Conservation (phyloP, 352 stramenopile genomes). For the Phytophthora colocasiae region DNA sequence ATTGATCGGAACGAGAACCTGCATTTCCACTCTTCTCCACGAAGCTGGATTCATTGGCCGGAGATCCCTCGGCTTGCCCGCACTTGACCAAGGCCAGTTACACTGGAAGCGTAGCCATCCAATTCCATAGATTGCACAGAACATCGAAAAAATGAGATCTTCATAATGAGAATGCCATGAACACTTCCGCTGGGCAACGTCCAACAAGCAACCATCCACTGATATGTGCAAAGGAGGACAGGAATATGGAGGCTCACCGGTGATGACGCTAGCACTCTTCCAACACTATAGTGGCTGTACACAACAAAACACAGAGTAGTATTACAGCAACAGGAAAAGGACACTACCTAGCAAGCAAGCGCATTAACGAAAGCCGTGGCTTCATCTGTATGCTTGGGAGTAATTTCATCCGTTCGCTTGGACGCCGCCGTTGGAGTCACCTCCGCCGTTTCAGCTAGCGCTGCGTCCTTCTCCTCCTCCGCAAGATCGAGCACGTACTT, state of each 20-base stretch:
- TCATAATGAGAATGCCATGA: not conserved
- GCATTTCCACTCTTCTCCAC: too few relatives aligned
- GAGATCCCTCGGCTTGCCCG: conserved; percentile 30
- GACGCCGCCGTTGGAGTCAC: not conserved
- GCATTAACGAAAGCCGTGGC: conserved; percentile 15
- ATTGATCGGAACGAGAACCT: conserved; percentile 1
- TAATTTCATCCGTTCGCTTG: too few relatives aligned
- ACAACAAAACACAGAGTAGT: conserved; percentile 21
- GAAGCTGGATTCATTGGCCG: conserved; percentile 15
- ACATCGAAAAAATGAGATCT: not conserved
- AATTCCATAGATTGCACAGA: conserved; percentile 25
- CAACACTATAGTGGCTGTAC: conserved; percentile 3
- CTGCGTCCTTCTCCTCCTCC: conserved; percentile 47
- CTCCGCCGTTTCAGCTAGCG: not conserved
- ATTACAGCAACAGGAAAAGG: conserved; percentile 18
- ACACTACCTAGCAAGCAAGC: conserved; percentile 15
- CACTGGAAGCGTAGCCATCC: conserved; percentile 4
- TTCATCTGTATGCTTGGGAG: conserved; percentile 19
- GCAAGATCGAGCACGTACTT: conserved; percentile 72
- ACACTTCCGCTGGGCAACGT: not conserved
- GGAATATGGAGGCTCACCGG: conserved; percentile 15
- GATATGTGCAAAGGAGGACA: conserved; percentile 26
- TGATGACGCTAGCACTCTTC: conserved; percentile 28
- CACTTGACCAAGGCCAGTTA: conserved; percentile 3
- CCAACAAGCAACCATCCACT: conserved; percentile 10